Evolutionary conservation across 2,329 filamentous ascomycete species (phyloP), one percentile per base, ranked within the genome.

Genomic region (Aspergillus pseudoglaucus): DNA sequence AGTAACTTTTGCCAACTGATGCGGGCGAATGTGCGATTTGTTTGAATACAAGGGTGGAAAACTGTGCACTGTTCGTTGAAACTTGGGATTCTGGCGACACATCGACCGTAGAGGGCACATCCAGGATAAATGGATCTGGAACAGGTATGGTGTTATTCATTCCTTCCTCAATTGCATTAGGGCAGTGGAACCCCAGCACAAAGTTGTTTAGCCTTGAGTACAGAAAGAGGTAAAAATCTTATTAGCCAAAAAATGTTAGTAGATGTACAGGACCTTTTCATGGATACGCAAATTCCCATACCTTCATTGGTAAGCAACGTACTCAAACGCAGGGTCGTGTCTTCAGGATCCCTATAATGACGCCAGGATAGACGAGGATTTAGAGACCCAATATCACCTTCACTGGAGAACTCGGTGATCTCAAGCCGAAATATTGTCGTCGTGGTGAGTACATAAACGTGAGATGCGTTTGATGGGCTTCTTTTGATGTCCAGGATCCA

Each of bases 401-500:
- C 47, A 42, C 55, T 57, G 17, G 47, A 41, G 20, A 51, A 43
- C 35, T 64, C 57, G 6, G 53, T 60, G 15, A 77, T 53, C 47
- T 69, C 63, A 47, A 78, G 57, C 56, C 75, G 67, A 22, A 75
- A 61, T 3, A 84, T 54, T 42, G 70, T 71, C 4, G 68, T 71
- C 0, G 76, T 76, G 1, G 80, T 83, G 42, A 83, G 59, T 30
- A 83, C 64, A 44, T 77, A 78, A 42, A 80, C 59, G 18, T 72
- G 68, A 23, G 70, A 66, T 12, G 61, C 56, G 42, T 71, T 64
- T 3, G 53, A 60, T 9, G 70, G 64, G 52, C 76, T 73, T 45
- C 64, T 59, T 52, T 69, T 68, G 17, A 81, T 56, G 53, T 80
- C 78, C 32, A 84, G 58, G 38, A 83, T 75, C 77, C 79, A 81